Evolutionary conservation across 225 moss, liverwort and hornwort species (phyloP).

Genomic region (Bryoerythrophyllum caledonicum): DNA sequence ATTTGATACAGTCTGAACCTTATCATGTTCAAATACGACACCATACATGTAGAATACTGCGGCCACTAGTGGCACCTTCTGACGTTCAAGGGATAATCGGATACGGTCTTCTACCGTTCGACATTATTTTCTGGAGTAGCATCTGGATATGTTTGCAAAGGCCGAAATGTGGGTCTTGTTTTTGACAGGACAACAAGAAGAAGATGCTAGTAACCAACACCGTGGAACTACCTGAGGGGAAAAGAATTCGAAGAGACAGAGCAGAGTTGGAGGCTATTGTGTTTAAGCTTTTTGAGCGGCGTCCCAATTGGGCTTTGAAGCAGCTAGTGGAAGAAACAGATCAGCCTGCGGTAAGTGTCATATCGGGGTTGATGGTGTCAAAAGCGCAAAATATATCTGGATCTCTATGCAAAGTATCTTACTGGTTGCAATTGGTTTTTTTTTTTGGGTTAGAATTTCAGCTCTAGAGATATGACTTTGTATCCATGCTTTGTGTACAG

Average conservation of each 20-base stretch:
- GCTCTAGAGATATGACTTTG: background rate
- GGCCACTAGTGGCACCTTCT: too few species aligned
- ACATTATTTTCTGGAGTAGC: background rate
- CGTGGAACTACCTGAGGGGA: conserved; percentile 83
- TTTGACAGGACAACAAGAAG: conserved; percentile 62
- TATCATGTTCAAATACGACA: too few species aligned
- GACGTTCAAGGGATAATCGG: too few species aligned
- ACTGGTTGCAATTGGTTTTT: background rate
- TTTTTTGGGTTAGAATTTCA: background rate
- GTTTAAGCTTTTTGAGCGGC: conserved; percentile 87
- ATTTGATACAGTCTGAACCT: too few species aligned
- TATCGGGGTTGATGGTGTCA: background rate
- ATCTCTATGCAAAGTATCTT: background rate
- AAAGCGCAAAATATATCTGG: too few species aligned
- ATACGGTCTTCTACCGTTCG: too few species aligned
- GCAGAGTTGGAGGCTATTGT: conserved; percentile 82
- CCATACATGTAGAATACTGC: too few species aligned
- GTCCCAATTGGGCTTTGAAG: conserved; percentile 93
- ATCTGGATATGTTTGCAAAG: conserved; percentile 17
- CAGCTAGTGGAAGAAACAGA: conserved; percentile 91
- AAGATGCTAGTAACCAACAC: conserved; percentile 53
- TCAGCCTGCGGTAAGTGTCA: conserved; percentile 81
- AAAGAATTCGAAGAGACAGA: conserved; percentile 90
- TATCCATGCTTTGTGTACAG: conserved; percentile 37
- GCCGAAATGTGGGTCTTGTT: conserved; percentile 13